Base-by-base conservation (phyloP, 164 flowering plant species). In the Amborella trichopoda region DNA sequence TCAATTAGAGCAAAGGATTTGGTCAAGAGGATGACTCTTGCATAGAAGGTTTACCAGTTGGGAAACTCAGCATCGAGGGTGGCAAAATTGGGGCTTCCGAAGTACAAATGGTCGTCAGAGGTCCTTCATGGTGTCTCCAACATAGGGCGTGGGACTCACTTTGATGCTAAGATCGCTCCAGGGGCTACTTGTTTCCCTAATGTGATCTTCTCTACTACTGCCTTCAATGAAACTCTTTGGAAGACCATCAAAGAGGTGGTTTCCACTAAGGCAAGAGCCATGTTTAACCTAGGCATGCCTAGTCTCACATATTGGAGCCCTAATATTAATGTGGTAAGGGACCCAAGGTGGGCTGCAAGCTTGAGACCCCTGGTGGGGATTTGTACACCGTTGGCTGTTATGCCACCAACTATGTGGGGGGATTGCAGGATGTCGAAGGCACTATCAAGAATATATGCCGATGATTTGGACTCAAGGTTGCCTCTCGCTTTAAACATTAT, bases 171-270 rank as follows among this genome's bases (percentile, higher is more conserved):
- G 12, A 1, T 9, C 0, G 37, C 60, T 3, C 62, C 65, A 26
- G 60, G 61, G 16, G 74, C 70, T 0, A 69, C 74, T 0, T 66
- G 62, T 26, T 66, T 66, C n/a, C 74, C 74, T 0, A 12, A 50
- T 1, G 56, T 49, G 4, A 65, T 69, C 22, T 52, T 55, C 3
- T 40, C 70, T 2, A 37, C 68, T 2, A 68, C 74, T 6, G 34
- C 63, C 10, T 69, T 66, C 34, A 63, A 69, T 26, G 42, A 52
- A 10, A 34, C 70, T 3, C 36, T 69, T 6, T 69, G 65, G 65
- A 45, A 59, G 23, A 44, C 6, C 11, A 59, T 66, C 1, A 70
- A 26, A 3, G 30, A 59, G 63, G 63, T 45, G 5, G 54, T 50
- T 39, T 50, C 54, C 4, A 50, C 34, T 4, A 37, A 50, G 54